A percentile compares a stretch with the other conserved stretches of the same genome.
Evolutionary conservation across 1,139 yeast species (phyloP).

Genomic region (Debaryomyces sp.): DNA sequence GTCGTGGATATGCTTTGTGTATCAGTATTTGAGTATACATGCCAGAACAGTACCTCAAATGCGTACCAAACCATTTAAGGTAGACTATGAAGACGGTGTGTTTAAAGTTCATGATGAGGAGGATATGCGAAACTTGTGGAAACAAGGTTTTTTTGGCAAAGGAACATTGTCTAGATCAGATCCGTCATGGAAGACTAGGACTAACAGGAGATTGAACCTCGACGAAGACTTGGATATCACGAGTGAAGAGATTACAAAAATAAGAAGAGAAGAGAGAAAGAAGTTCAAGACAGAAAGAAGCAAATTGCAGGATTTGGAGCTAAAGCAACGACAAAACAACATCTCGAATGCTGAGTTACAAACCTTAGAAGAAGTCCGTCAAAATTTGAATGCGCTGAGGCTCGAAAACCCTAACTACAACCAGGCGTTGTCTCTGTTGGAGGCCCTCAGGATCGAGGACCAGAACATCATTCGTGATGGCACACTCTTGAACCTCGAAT

Average conservation of each 20-base stretch:
- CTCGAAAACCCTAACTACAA: constrained; percentile 10
- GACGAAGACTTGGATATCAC: constrained; percentile 37
- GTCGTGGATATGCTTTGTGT: constrained; percentile 55
- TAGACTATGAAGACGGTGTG: constrained; percentile 31
- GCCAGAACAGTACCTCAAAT: constrained; percentile 31
- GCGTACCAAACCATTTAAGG: constrained; percentile 22
- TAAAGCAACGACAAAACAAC: constrained; percentile 26
- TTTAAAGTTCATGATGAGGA: constrained; percentile 48
- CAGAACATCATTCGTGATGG: constrained; percentile 39
- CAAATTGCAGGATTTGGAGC: constrained; percentile 38
- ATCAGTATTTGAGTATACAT: constrained; percentile 30
- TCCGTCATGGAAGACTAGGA: constrained; percentile 82
- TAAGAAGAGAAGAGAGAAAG: constrained; percentile 72
- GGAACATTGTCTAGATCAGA: constrained; percentile 89
- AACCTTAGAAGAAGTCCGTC: constrained; percentile 31
- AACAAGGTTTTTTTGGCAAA: constrained; percentile 90
- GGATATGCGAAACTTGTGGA: constrained; percentile 71
- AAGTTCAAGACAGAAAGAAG: constrained; percentile 64
- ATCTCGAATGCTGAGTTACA: constrained; percentile 27
- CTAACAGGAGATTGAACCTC: constrained; percentile 49
- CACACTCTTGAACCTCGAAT: constrained; percentile 53
- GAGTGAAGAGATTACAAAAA: constrained; percentile 76
- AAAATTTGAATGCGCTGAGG: constrained; percentile 25
- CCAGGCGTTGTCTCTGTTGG: constrained; percentile 19
- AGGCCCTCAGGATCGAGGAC: constrained; percentile 34